Evolutionary conservation across 257 asterid genomes (phyloP).

Genomic region (Solanum verrucosum): DNA sequence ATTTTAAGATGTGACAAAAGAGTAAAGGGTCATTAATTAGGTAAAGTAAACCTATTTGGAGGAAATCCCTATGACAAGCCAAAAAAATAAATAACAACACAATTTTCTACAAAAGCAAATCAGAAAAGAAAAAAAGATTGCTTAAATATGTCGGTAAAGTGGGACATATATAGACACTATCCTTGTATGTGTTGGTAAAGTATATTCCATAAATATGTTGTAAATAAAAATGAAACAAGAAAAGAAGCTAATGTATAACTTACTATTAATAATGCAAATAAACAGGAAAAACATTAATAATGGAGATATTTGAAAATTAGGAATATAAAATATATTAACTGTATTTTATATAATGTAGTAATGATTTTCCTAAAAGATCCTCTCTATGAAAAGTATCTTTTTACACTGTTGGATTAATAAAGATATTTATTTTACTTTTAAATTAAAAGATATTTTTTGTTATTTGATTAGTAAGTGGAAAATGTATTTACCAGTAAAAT

Average conservation of each 20-base stretch:
- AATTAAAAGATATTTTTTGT: background rate
- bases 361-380: background rate
- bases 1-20: background rate
- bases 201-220: constrained; percentile 1
- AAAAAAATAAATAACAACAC: constrained; percentile 12
- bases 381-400: background rate
- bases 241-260: background rate
- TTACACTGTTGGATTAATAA: background rate
- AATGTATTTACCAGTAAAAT: background rate
- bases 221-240: background rate
- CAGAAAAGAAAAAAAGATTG: background rate
- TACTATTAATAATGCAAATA: background rate
- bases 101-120: background rate
- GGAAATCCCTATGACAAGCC: constrained; percentile 19
- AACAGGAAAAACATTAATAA: background rate
- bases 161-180: constrained; percentile 4
- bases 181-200: constrained; percentile 6
- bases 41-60: constrained; percentile 50
- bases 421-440: background rate
- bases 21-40: constrained; percentile 24
- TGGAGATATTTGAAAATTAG: background rate
- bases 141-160: background rate
- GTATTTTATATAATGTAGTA: background rate
- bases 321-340: background rate
- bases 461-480: background rate